Conservation (phyloP, 2,329 filamentous ascomycete genomes). For the Orbilia brochopaga region DNA sequence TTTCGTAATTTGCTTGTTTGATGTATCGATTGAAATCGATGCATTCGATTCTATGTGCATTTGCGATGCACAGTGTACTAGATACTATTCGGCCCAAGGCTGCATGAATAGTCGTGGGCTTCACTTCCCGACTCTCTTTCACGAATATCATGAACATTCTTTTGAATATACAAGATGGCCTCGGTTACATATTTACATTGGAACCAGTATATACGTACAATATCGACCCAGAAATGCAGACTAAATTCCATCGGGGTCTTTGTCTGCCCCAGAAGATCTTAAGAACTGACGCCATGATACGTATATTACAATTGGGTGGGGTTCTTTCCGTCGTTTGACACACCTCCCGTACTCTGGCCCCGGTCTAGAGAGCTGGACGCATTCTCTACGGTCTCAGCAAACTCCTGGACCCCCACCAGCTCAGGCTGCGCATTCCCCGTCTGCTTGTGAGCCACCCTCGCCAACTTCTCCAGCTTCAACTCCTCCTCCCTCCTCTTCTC, state of each 20-base stretch:
- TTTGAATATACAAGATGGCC: not conserved
- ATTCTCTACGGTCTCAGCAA: not conserved
- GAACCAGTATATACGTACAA: not conserved
- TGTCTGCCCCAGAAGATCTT: no score
- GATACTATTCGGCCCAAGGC: not conserved
- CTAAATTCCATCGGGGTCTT: no score
- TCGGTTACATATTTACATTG: not conserved
- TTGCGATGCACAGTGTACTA: not conserved
- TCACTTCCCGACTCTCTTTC: constrained; percentile 43
- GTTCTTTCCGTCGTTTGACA: no score
- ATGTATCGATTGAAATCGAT: not conserved
- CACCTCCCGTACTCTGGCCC: no score
- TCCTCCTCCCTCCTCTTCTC: constrained; percentile 32
- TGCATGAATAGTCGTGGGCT: constrained; percentile 13
- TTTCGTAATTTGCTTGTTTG: constrained; percentile 1
- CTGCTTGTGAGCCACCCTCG: constrained; percentile 24
- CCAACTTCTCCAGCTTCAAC: constrained; percentile 25
- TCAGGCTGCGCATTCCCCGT: constrained; percentile 5
- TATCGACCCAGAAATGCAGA: no score
- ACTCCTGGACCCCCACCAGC: not conserved
- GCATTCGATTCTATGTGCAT: not conserved
- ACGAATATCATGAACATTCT: constrained; percentile 30
- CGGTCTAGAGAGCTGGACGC: no score
- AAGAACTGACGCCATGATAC: no score
- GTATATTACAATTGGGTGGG: no score